phyloP scores from a whole-genome alignment of 176 grass and related monocot genomes.

The Zoysia pacifica region DNA sequence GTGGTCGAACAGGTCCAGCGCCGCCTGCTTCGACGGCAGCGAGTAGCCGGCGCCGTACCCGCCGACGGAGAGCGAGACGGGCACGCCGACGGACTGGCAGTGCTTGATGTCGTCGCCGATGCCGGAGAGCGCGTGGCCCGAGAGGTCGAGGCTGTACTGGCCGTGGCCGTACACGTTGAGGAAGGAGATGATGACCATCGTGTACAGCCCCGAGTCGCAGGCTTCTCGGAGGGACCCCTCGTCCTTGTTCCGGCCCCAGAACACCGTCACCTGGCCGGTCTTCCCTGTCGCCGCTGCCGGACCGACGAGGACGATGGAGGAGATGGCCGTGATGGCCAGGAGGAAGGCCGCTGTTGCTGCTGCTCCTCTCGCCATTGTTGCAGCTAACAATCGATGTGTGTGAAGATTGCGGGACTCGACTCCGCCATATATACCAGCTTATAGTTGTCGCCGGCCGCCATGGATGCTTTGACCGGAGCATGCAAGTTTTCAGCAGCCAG shows the following conservation, averaged over 20 bases:
- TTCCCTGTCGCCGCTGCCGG: conserved; percentile 13
- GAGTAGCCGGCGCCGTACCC: conserved; percentile 17
- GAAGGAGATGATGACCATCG: conserved; percentile 31
- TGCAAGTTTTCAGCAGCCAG: not conserved
- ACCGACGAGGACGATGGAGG: not conserved
- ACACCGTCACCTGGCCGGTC: conserved; percentile 31
- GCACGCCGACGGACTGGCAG: conserved; percentile 3
- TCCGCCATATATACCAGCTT: not conserved
- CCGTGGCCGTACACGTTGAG: conserved; percentile 28
- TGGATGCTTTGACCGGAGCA: not conserved
- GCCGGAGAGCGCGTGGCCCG: conserved; percentile 13
- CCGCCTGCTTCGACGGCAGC: not conserved
- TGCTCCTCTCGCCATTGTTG: not conserved
- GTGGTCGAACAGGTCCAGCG: conserved; percentile 17
- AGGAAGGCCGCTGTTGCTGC: not conserved
- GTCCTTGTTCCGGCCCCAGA: conserved; percentile 37
- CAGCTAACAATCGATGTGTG: not conserved
- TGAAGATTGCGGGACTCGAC: not conserved
- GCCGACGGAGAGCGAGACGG: conserved; percentile 17
- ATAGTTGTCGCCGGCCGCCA: not conserved
- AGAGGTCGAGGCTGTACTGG: conserved; percentile 2
- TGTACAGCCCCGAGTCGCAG: conserved; percentile 25
- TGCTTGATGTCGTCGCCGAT: conserved; percentile 35
- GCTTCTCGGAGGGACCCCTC: conserved; percentile 15
- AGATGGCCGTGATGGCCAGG: not conserved